Evolutionary conservation across 106 monocot genomes (phyloP).

Genomic region (Iris macrosiphon): DNA sequence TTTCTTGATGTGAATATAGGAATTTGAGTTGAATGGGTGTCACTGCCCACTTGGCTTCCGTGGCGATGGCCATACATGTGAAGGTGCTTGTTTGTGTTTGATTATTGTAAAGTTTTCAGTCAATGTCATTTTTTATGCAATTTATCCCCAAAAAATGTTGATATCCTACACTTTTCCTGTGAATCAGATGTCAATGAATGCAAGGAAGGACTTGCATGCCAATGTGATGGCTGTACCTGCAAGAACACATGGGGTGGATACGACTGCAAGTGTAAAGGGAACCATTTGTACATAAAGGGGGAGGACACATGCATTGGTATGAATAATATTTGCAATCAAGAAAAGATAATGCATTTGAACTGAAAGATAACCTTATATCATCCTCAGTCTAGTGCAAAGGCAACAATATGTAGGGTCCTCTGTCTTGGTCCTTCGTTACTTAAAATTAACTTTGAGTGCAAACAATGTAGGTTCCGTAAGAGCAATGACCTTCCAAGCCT

Average conservation of each 20-base stretch:
- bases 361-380: not conserved
- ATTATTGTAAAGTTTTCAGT: no score
- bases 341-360: not conserved
- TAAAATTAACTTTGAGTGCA: no score
- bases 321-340: no score
- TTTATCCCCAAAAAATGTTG: not conserved
- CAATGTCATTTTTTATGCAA: not conserved
- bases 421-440: no score
- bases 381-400: not conserved
- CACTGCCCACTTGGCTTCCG: slow-evolving; percentile 73
- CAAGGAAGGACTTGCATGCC: slow-evolving; percentile 68
- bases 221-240: slow-evolving; percentile 77
- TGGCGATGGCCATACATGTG: slow-evolving; percentile 67
- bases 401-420: not conserved
- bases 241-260: slow-evolving; percentile 92
- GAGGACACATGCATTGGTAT: slow-evolving; percentile 86
- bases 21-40: slow-evolving; percentile 47
- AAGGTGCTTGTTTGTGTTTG: slow-evolving; percentile 38
- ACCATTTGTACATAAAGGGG: slow-evolving; percentile 59
- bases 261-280: slow-evolving; percentile 82
- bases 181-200: slow-evolving; percentile 78
- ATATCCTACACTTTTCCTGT: not conserved
- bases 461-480: no score
- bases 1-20: slow-evolving; percentile 32
- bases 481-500: no score